phyloP scores from a whole-genome alignment of 148 eudicot species.

The Drosera capensis region DNA sequence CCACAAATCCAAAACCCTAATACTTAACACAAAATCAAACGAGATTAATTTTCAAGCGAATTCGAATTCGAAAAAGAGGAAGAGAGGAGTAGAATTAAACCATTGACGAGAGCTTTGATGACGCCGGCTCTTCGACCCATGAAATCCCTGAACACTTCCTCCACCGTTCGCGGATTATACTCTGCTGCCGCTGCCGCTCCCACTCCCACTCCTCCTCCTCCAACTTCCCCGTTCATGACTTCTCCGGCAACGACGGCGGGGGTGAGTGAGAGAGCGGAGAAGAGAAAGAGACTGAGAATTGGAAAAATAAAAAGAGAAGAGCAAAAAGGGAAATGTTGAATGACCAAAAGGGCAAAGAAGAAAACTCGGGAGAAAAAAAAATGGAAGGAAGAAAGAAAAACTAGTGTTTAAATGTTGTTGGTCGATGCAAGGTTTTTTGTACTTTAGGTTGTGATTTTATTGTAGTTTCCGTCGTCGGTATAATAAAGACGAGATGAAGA shows the following conservation, averaged over 20 bases:
- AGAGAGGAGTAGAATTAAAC: not conserved
- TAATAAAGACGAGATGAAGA: too few species aligned
- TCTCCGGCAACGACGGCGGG: not conserved
- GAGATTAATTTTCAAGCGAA: not conserved
- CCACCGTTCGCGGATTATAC: conserved; percentile 25
- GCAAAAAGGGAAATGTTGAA: too few species aligned
- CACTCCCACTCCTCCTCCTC: conserved; percentile 1
- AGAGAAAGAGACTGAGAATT: too few species aligned
- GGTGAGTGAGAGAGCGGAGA: too few species aligned
- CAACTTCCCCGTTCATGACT: not conserved
- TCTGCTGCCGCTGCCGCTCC: conserved; percentile 9
- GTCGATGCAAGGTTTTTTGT: too few species aligned
- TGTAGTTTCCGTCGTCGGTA: too few species aligned
- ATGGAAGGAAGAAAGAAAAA: too few species aligned
- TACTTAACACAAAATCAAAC: not conserved
- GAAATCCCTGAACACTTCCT: conserved; percentile 24
- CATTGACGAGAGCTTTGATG: conserved; percentile 20
- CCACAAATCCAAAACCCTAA: not conserved
- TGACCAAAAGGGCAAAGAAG: too few species aligned
- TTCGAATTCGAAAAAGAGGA: not conserved
- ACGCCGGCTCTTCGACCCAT: conserved; percentile 26
- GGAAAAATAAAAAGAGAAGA: too few species aligned
- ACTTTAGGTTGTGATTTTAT: too few species aligned
- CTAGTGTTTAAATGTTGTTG: too few species aligned
- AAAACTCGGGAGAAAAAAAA: too few species aligned